Base-by-base conservation (phyloP, 1,139 yeast species). In the Candida sp. region DNA sequence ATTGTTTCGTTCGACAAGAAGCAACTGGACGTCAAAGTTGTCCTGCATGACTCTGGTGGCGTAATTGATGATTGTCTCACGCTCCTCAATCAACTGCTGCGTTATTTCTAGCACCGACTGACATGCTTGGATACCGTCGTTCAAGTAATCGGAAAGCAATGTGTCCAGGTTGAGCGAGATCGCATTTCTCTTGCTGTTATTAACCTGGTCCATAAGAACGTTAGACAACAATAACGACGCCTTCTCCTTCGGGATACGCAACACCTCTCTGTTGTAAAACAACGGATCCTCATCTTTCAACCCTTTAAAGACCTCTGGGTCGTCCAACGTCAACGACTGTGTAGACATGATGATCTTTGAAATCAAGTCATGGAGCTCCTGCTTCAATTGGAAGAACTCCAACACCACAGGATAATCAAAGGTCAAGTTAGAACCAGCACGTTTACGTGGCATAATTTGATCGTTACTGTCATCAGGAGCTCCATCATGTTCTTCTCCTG, bases 21-120 rank as follows among this genome's bases (percentile, higher is more conserved):
- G 71, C 44, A 87, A 67, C 46, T 86, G 87, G 22, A 84, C 83
- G 53, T 84, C 82, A 57, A 86, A 81, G 60, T 86, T 89, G 58
- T 86, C 85, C 58, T 86, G 88, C 91, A 88, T 85, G 49, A 87
- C 86, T 60, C 94, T 76, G 0, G 93, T 86, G 11, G 91, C 88
- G 61, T 87, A 87, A 59, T 86, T 88, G 49, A 87, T 67, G 30
- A 88, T 78, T 2, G 85, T 81, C 53, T 86, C 91, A 52, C 92
- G 75, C 62, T 88, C 92, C 49, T 85, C 89, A 39, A 86, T 81
- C 56, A 89, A 72, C 57, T 81, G 88, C 44, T 78, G 79, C 5
- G 85, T 78, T 4, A 84, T 66, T 0, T 68, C 59, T 44, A 81
- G 68, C 3, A 85, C 67, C 4, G 78, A 63, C 11, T 74, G 70